These are phyloP conservation scores for Emergomyces orientalis DNA, from an alignment of 2,329 filamentous ascomycete species.

Conservation along the genomic window DNA sequence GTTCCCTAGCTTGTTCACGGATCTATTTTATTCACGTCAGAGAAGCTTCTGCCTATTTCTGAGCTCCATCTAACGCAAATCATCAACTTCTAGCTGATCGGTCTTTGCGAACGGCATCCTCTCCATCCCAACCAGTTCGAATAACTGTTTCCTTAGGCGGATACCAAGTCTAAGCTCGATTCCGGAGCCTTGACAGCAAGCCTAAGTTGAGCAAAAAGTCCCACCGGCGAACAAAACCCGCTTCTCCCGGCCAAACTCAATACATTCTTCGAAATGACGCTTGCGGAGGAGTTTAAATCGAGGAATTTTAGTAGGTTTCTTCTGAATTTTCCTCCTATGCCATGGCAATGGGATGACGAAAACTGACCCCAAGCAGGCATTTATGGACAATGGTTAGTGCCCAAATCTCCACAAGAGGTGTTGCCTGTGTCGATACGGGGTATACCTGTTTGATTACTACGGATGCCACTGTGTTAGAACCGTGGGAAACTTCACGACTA, in stretches of 20 bases:
- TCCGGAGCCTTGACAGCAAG: background rate
- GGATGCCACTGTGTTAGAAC: background rate
- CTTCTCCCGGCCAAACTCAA: background rate
- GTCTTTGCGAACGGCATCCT: background rate
- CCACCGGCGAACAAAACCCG: background rate
- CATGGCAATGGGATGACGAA: background rate
- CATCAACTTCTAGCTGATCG: background rate
- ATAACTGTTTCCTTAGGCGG: background rate
- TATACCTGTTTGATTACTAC: background rate
- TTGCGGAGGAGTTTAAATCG: constrained; percentile 54
- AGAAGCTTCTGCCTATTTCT: background rate
- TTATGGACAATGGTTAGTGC: constrained; percentile 58
- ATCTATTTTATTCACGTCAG: too few relatives aligned
- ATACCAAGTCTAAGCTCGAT: background rate
- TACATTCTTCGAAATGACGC: constrained; percentile 32
- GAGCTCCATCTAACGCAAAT: background rate
- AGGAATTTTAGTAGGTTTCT: constrained; percentile 55
- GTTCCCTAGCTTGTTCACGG: too few relatives aligned
- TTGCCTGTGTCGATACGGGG: background rate
- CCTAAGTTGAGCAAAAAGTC: background rate
- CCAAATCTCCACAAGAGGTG: background rate
- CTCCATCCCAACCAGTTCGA: background rate
- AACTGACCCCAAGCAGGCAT: constrained; percentile 42
- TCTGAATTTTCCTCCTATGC: constrained; percentile 10
- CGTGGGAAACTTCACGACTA: background rate